phyloP scores from a whole-genome alignment of 2,329 filamentous ascomycete genomes.

The Fusarium sterilihyphosum region DNA sequence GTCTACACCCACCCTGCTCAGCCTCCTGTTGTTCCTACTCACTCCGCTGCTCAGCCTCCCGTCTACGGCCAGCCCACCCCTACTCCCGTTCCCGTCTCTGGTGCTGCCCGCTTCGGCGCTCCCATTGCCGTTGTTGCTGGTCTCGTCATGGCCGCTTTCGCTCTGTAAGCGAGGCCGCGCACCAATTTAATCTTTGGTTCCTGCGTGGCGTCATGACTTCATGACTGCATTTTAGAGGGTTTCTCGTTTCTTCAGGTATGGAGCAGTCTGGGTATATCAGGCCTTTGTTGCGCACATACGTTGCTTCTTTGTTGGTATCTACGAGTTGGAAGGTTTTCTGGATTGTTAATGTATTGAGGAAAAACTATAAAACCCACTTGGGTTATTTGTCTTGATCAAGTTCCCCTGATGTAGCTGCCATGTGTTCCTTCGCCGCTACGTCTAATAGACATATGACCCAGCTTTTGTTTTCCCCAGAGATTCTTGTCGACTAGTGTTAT shows the following conservation, averaged over 20 bases:
- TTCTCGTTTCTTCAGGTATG: conserved; percentile 41
- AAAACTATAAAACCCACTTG: conserved; percentile 42
- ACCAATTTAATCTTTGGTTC: conserved; percentile 36
- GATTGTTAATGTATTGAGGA: conserved; percentile 47
- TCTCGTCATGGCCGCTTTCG: conserved; percentile 54
- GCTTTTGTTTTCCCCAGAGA: not conserved
- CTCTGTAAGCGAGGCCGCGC: conserved; percentile 51
- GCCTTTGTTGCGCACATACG: conserved; percentile 45
- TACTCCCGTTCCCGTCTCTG: conserved; percentile 41
- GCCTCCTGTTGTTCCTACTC: conserved; percentile 40
- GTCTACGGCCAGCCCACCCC: conserved; percentile 36
- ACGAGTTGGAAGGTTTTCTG: conserved; percentile 43
- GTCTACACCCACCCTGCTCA: conserved; percentile 27
- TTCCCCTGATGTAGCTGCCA: conserved; percentile 40
- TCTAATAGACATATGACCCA: conserved; percentile 45
- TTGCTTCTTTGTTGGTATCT: conserved; percentile 41
- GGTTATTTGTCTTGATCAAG: conserved; percentile 43
- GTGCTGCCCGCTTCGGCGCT: conserved; percentile 48
- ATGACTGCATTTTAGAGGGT: conserved; percentile 47
- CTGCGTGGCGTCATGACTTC: conserved; percentile 43
- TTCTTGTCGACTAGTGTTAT: conserved; percentile 21
- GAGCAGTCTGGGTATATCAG: conserved; percentile 39
- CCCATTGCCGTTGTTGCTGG: conserved; percentile 53
- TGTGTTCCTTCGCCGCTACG: conserved; percentile 40
- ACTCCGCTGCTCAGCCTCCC: conserved; percentile 28